phyloP scores from a whole-genome alignment of 2,329 filamentous ascomycete species.

The Cercospora sp. region DNA sequence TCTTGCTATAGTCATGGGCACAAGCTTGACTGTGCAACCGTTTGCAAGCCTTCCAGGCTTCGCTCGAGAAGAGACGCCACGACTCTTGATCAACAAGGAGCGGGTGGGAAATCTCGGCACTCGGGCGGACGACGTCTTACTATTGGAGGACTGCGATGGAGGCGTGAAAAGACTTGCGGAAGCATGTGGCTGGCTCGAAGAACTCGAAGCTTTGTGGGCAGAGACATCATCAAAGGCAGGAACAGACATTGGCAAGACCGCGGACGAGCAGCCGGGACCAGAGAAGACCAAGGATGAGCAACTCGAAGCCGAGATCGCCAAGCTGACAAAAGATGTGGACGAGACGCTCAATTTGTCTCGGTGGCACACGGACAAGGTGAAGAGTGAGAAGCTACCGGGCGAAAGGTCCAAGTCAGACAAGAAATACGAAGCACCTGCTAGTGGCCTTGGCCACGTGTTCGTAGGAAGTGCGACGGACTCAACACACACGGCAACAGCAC shows the following conservation, averaged over 20 bases:
- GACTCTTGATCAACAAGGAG: constrained; percentile 86
- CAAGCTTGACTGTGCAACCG: constrained; percentile 82
- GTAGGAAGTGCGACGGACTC: constrained; percentile 6
- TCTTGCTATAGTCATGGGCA: constrained; percentile 82
- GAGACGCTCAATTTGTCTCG: constrained; percentile 54
- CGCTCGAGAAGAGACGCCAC: constrained; percentile 63
- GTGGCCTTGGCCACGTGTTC: constrained; percentile 18
- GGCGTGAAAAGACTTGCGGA: constrained; percentile 78
- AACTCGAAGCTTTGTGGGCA: constrained; percentile 77
- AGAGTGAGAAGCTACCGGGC: constrained; percentile 24
- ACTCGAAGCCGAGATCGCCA: constrained; percentile 59
- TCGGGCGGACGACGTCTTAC: constrained; percentile 78
- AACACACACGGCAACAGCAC: neutral
- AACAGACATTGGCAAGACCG: constrained; percentile 38
- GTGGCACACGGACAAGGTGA: constrained; percentile 45
- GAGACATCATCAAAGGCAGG: constrained; percentile 62
- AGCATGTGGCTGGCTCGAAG: constrained; percentile 79
- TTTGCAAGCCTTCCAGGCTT: constrained; percentile 78
- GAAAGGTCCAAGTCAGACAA: constrained; percentile 9
- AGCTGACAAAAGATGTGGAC: constrained; percentile 60
- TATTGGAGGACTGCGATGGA: constrained; percentile 79
- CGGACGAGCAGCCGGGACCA: constrained; percentile 27
- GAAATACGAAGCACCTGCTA: constrained; percentile 7
- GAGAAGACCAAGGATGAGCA: constrained; percentile 55
- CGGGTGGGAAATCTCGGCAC: constrained; percentile 75